Conservation (phyloP, 2,329 filamentous ascomycete species). For the Colletotrichum limetticola region DNA sequence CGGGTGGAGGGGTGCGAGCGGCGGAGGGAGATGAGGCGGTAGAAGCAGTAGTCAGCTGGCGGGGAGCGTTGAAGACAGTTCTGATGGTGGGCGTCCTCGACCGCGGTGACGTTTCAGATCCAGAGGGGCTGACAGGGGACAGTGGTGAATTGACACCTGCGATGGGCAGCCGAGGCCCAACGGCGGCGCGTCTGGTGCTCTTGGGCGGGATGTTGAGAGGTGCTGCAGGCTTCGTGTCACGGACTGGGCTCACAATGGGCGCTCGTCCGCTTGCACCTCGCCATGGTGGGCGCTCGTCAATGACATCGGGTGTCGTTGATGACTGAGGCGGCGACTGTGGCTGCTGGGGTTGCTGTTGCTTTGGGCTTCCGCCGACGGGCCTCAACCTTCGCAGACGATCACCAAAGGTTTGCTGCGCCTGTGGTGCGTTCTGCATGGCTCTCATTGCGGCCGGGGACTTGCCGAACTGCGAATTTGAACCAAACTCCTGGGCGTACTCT, state of each 20-base stretch:
- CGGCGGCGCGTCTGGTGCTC: slow-evolving; percentile 54
- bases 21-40: slow-evolving; percentile 26
- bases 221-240: slow-evolving; percentile 66
- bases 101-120: slow-evolving; percentile 47
- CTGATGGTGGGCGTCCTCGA: slow-evolving; percentile 44
- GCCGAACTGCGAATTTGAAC: slow-evolving; percentile 38
- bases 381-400: slow-evolving; percentile 58
- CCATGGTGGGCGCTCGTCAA: slow-evolving; percentile 70
- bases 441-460: slow-evolving; percentile 38
- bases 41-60: slow-evolving; percentile 39
- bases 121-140: slow-evolving; percentile 45
- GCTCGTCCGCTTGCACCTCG: slow-evolving; percentile 78
- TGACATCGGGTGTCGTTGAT: slow-evolving; percentile 27
- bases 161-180: slow-evolving; percentile 37
- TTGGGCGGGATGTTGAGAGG: slow-evolving; percentile 67
- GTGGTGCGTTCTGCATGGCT: slow-evolving; percentile 36
- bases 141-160: slow-evolving; percentile 37
- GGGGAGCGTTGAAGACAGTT: slow-evolving; percentile 40
- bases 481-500: slow-evolving; percentile 54
- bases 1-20: slow-evolving; percentile 33
- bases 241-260: slow-evolving; percentile 71
- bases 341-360: slow-evolving; percentile 34
- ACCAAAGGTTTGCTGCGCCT: slow-evolving; percentile 49
- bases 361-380: slow-evolving; percentile 36
- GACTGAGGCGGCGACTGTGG: slow-evolving; percentile 34